These are phyloP conservation scores for Metschnikowia continentalis DNA, from an alignment of 805 yeast species.

Conservation along the genomic window DNA sequence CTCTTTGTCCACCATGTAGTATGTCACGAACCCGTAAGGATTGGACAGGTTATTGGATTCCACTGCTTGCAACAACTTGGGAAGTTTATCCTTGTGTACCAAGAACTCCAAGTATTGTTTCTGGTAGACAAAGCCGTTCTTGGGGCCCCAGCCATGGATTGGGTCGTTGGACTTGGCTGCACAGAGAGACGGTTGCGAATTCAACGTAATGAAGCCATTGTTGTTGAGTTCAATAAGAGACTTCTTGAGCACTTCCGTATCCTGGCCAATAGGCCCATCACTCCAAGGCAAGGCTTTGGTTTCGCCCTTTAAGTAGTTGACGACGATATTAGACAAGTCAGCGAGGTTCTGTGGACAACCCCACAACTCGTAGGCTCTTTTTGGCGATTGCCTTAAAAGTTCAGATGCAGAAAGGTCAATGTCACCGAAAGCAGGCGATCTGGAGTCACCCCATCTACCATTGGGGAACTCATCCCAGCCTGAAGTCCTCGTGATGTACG, in stretches of 20 bases:
- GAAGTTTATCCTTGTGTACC: constrained; percentile 51
- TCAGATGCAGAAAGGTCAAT: constrained; percentile 77
- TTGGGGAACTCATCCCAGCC: constrained; percentile 98
- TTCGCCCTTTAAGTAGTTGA: constrained; percentile 67
- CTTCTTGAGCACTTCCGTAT: constrained; percentile 58
- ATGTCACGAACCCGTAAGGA: constrained; percentile 54
- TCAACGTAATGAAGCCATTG: constrained; percentile 72
- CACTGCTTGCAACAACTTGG: constrained; percentile 37
- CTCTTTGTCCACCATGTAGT: constrained; percentile 64
- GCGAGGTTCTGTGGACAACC: constrained; percentile 62
- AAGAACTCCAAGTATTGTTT: constrained; percentile 89
- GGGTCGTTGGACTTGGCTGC: constrained; percentile 69
- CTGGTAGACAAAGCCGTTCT: constrained; percentile 88
- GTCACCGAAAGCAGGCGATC: constrained; percentile 96
- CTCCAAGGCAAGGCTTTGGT: constrained; percentile 87
- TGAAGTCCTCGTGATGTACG: constrained; percentile 83
- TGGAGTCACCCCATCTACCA: constrained; percentile 97
- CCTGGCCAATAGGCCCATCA: constrained; percentile 81
- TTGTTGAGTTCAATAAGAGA: constrained; percentile 61
- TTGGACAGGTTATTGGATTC: constrained; percentile 38
- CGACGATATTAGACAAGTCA: constrained; percentile 62
- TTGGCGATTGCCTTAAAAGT: constrained; percentile 76
- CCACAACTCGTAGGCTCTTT: constrained; percentile 82
- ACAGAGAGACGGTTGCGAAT: constrained; percentile 91
- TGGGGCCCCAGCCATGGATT: constrained; percentile 92